Base-by-base conservation (phyloP, 2,329 filamentous ascomycete species). In the Ambrosiella cleistominuta region DNA sequence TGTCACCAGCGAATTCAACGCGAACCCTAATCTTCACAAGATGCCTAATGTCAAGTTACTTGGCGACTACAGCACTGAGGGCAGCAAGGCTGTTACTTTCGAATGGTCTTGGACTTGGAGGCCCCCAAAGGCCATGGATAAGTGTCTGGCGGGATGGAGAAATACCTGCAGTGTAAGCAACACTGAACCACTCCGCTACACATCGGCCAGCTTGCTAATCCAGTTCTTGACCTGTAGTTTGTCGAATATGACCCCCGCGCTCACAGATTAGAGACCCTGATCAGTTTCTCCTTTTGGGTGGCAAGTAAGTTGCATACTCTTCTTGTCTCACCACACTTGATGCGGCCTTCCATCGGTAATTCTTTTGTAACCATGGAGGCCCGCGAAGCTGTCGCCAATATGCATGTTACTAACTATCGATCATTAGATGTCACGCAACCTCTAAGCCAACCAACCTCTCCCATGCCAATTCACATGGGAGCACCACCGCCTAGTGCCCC, bases 51-150 rank as follows among this genome's bases (percentile, higher is more conserved):
- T 98, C 44, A 86, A 94, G 66, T 77, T 97, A 50, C 83, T 98
- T n/a, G 93, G 93, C 2, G 89, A 95, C 68, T 96, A 86, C 67
- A 78, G 80, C 2, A 98, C 93, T 0, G 82, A 78, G 38, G 90
- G 91, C n/a, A 87, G 76, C 65, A 75, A 85, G 6, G 91, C 88
- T 1, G 84, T 95, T 37, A 83, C 88, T 39, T 96, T 96, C 67
- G 85, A 91, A 63, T 98, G 91, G 89, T 83, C 85, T 7, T 98
- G 93, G 93, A 93, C 85, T 74, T 98, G 91, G 89, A 88, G 86
- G 67, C 88, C 93, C 7, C 93, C 93, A 42, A 95, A 88, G 74
- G 66, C 73, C 12, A 72, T 74, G 13, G 90, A 96, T 67, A 90
- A 96, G 67, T 81, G 81, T 65, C 87, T 86, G 37, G 88, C 89